phyloP scores from a whole-genome alignment of 805 yeast species.

The Schizosaccharomyces cryophilus region DNA sequence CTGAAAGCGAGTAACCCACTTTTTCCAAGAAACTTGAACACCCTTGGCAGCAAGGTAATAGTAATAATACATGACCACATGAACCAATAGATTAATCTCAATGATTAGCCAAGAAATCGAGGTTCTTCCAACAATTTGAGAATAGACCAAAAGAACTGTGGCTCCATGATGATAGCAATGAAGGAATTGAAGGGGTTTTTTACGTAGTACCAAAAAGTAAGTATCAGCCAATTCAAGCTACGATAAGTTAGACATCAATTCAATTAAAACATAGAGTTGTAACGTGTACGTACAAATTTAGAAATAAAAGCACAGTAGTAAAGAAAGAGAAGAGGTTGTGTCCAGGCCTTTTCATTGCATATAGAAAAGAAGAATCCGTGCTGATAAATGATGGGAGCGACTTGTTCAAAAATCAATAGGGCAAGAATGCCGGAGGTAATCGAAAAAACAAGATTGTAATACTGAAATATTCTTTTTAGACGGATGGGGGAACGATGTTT shows the following conservation, averaged over 20 bases:
- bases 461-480: constrained; percentile 49
- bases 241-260: not conserved
- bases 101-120: constrained; percentile 89
- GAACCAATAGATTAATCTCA: constrained; percentile 65
- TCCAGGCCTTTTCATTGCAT: constrained; percentile 55
- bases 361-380: constrained; percentile 67
- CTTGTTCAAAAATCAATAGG: constrained; percentile 53
- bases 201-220: constrained; percentile 64
- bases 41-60: constrained; percentile 80
- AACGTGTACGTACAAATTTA: constrained; percentile 21
- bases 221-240: constrained; percentile 69
- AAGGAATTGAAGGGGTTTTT: constrained; percentile 62
- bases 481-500: constrained; percentile 37
- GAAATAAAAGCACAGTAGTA: constrained; percentile 80
- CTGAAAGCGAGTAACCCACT: constrained; percentile 92
- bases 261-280: not conserved
- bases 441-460: constrained; percentile 61
- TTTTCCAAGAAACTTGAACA: constrained; percentile 94
- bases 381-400: constrained; percentile 43
- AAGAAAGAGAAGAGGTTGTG: constrained; percentile 53
- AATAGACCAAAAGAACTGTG: constrained; percentile 75
- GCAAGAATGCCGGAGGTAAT: constrained; percentile 37
- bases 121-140: constrained; percentile 71
- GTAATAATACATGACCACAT: constrained; percentile 92
- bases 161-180: constrained; percentile 97